phyloP scores from a whole-genome alignment of 345 rosid species.

The Atalantia buxifolia region DNA sequence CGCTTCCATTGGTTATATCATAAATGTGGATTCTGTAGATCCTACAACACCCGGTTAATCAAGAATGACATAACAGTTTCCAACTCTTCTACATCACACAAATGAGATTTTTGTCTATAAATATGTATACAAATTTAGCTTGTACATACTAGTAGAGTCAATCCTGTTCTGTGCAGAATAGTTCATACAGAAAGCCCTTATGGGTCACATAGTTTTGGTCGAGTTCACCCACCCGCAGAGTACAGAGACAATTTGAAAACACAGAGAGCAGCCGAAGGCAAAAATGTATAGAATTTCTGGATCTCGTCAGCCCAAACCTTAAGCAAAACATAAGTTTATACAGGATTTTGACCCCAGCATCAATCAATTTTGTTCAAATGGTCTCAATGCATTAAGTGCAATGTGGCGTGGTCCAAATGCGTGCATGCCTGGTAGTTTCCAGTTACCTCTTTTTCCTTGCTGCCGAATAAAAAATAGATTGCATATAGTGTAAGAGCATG shows the following conservation, averaged over 20 bases:
- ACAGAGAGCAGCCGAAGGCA: background rate
- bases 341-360: background rate
- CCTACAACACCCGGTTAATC: conserved; percentile 85
- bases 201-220: background rate
- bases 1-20: conserved; percentile 87
- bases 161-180: conserved; percentile 1
- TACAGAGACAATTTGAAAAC: background rate
- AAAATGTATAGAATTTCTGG: background rate
- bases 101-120: conserved; percentile 6
- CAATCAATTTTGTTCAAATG: background rate
- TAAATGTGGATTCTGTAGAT: conserved; percentile 69
- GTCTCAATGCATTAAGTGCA: background rate
- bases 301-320: background rate
- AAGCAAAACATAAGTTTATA: background rate
- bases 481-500: background rate
- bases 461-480: too few relatives aligned
- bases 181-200: background rate
- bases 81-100: conserved; percentile 29
- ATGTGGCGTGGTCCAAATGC: background rate
- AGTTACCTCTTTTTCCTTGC: too few relatives aligned
- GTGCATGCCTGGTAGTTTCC: background rate
- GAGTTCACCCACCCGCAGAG: background rate
- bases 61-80: conserved; percentile 36
- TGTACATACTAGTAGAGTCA: conserved; percentile 21
- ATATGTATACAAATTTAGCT: conserved; percentile 2